Conservation (phyloP, 495 filamentous ascomycete species). For the Xanthoparmelia taractica region DNA sequence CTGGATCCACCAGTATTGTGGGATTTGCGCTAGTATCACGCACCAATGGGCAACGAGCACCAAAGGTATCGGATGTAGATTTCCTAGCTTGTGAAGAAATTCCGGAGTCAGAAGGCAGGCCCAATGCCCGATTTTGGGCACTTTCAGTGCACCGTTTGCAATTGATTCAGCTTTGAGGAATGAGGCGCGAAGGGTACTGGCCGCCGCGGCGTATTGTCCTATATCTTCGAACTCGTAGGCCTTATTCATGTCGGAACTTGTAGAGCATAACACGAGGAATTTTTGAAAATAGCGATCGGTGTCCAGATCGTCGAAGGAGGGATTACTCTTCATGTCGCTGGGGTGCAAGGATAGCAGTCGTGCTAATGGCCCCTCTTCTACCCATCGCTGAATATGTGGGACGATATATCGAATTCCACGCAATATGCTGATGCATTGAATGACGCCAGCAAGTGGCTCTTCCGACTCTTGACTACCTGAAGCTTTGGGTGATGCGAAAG, state of each 20-base stretch:
- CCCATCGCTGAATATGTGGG: slow-evolving; percentile 26
- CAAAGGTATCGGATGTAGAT: slow-evolving; percentile 46
- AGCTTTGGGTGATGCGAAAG: slow-evolving; percentile 35
- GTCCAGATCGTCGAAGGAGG: slow-evolving; percentile 30
- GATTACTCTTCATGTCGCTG: slow-evolving; percentile 37
- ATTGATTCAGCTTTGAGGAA: slow-evolving; percentile 23
- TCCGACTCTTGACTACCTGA: slow-evolving; percentile 30
- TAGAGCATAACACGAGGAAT: slow-evolving; percentile 15
- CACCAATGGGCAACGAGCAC: slow-evolving; percentile 46
- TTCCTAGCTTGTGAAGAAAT: slow-evolving; percentile 45
- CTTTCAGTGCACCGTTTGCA: slow-evolving; percentile 20
- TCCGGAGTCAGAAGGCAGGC: slow-evolving; percentile 40
- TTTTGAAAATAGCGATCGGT: slow-evolving; percentile 17
- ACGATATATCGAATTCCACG: slow-evolving; percentile 36
- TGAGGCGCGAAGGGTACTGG: slow-evolving; percentile 31
- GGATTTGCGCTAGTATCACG: slow-evolving; percentile 40
- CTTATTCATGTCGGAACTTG: slow-evolving; percentile 11
- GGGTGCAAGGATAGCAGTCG: slow-evolving; percentile 29
- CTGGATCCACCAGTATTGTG: slow-evolving; percentile 45
- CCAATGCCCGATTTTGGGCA: slow-evolving; percentile 40
- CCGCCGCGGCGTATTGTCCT: slow-evolving; percentile 32
- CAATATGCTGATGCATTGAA: slow-evolving; percentile 36
- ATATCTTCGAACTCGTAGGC: slow-evolving; percentile 23
- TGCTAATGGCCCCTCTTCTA: slow-evolving; percentile 30
- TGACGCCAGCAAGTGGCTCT: slow-evolving; percentile 27